These are phyloP conservation scores for Porpolomopsis calyptriformis DNA, from an alignment of 768 basidiomycete species.

Conservation along the genomic window DNA sequence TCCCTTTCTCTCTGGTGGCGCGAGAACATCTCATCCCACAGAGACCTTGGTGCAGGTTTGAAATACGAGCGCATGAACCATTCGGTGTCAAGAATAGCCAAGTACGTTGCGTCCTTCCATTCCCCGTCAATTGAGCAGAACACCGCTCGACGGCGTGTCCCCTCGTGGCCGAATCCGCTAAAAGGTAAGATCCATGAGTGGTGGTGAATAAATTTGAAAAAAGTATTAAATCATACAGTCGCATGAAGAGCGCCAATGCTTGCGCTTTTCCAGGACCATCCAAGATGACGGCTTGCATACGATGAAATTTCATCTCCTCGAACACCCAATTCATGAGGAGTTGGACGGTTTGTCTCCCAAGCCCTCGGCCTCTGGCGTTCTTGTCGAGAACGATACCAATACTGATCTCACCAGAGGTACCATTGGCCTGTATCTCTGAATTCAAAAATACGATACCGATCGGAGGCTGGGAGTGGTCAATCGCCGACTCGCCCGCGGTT, in stretches of 20 bases:
- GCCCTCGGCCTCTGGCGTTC: slow-evolving; percentile 29
- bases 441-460: slow-evolving; percentile 37
- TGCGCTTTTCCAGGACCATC: slow-evolving; percentile 33
- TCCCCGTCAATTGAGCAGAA: slow-evolving; percentile 31
- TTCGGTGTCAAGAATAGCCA: slow-evolving; percentile 53
- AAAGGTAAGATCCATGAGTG: not conserved
- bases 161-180: slow-evolving; percentile 56
- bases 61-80: slow-evolving; percentile 33
- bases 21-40: slow-evolving; percentile 55
- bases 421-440: slow-evolving; percentile 19
- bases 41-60: slow-evolving; percentile 25
- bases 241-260: slow-evolving; percentile 39
- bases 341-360: slow-evolving; percentile 36
- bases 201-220: not conserved
- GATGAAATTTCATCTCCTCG: slow-evolving; percentile 32
- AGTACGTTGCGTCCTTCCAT: slow-evolving; percentile 52
- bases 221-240: slow-evolving; percentile 19
- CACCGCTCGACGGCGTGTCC: slow-evolving; percentile 46
- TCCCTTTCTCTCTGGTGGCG: slow-evolving; percentile 51
- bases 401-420: slow-evolving; percentile 33
- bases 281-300: slow-evolving; percentile 43
- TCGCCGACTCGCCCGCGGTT: not conserved
- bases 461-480: slow-evolving; percentile 3
- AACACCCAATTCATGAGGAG: slow-evolving; percentile 40
- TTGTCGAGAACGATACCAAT: slow-evolving; percentile 43